Base-by-base conservation (phyloP, 2,329 filamentous ascomycete genomes). In the Cyphellophora europaea region DNA sequence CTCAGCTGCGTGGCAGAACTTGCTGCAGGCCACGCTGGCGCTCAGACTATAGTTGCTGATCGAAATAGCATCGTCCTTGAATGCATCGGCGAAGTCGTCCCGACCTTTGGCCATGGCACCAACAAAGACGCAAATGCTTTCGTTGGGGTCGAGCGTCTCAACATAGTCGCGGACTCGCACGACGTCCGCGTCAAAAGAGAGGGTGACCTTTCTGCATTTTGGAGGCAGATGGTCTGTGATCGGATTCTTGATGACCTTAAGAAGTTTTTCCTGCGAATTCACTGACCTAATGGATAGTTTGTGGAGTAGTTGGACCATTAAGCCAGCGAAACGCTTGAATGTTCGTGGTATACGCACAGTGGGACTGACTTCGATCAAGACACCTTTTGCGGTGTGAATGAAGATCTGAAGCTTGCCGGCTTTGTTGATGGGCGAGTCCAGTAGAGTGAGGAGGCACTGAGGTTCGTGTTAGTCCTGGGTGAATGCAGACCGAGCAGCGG, bases 381-480 rank as follows among this genome's bases (percentile, higher is more conserved):
- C 89, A 33, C 91, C 89, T 65, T 94, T 95, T 48, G 89, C 87
- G 4, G 91, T 96, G 61, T 94, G 88, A 47, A 98, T 96, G 67
- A 93, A 98, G 55, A 98, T 96, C 63, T 98, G 91, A 25, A 98
- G 79, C 63, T 80, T 89, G 53, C 91, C 91, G 38, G 89, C 88
- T 65, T 98, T 98, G 74, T 98, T 98, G 72, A 96, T 82, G 31
- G 91, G 91, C 13, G 91, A 98, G 59, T 98, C 91, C 53, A 98
- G 80, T 19, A 98, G 78, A 31, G 91, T 98, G 50, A 98, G 79
- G 33, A 98, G 78, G 61, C 91, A 98, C 91, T 98, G 62, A 32
- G 34, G 35, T 41, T 40, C 35, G 31, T 43, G 43, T 51, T 47
- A 42, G 45, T 44, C 43, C 36, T 43, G n/a, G n/a, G n/a, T n/a